Evolutionary conservation across 2,329 filamentous ascomycete species (phyloP).

Genomic region (Hymenoscyphus linearis): DNA sequence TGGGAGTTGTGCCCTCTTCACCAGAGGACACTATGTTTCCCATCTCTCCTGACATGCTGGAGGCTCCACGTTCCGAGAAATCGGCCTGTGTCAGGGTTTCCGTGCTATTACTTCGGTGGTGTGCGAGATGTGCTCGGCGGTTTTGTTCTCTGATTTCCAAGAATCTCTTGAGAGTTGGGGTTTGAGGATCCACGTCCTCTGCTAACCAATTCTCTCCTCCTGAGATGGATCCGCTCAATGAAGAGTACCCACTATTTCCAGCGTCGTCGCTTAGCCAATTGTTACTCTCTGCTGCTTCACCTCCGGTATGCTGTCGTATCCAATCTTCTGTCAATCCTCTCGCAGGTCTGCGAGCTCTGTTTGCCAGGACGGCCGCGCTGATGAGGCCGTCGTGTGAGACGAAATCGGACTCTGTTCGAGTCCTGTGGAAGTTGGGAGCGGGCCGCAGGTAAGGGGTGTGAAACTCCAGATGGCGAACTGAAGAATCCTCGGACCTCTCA

Average conservation of each 20-base stretch:
- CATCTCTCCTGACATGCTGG: constrained; percentile 22
- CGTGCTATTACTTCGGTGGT: constrained; percentile 32
- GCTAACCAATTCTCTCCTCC: constrained; percentile 45
- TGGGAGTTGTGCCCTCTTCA: constrained; percentile 21
- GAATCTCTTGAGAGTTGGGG: constrained; percentile 30
- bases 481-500: constrained; percentile 54
- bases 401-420: constrained; percentile 36
- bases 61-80: constrained; percentile 19
- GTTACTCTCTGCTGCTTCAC: constrained; percentile 62
- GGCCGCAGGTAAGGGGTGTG: constrained; percentile 58
- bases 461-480: constrained; percentile 56
- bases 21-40: constrained; percentile 16
- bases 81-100: constrained; percentile 31
- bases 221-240: constrained; percentile 60
- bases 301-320: constrained; percentile 78
- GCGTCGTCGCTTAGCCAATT: constrained; percentile 82
- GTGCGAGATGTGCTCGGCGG: constrained; percentile 22
- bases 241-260: constrained; percentile 69
- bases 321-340: constrained; percentile 73
- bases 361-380: constrained; percentile 55
- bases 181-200: constrained; percentile 34
- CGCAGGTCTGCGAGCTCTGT: constrained; percentile 53
- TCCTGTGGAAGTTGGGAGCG: constrained; percentile 38
- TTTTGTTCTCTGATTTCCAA: constrained; percentile 20
- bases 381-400: constrained; percentile 32